Base-by-base conservation (phyloP, 768 basidiomycete genomes). In the Boletus fagicola region DNA sequence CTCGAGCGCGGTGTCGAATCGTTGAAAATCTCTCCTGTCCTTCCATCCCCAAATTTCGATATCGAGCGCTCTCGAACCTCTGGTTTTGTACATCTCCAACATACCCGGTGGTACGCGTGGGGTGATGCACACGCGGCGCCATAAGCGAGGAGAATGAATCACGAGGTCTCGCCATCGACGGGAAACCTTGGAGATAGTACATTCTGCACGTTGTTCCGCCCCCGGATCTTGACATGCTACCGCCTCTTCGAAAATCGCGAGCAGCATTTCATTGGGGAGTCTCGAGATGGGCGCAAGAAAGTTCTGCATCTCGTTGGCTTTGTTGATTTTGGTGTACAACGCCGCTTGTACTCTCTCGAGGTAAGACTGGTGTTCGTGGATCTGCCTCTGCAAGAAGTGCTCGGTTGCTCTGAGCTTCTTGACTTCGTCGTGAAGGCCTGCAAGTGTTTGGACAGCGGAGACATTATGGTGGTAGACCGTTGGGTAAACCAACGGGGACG, bases 81-180 rank as follows among this genome's bases (percentile, higher is more conserved):
- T 62, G n/a, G 58, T 49, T 48, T 60, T 66, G 55, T 69, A 69
- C 53, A 64, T 49, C 46, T 68, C 68, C 43, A 69, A 13, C 59
- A 68, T 58, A 18, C 47, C 43, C 1, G 61, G 64, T 4, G 61
- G 51, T 22, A 63, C 42, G 16, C 60, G 53, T 16, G 70, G 72
- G 3, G 57, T 61, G 38, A 71, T 49, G 55, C 54, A 68, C 43
- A 72, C 62, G 43, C 62, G 62, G 24, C 67, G 64, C 71, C 71
- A 72, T 33, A 72, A 50, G 16, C 68, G 67, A 6, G 72, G 63
- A 22, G 69, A 67, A 49, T 72, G 61, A 28, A 74, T 54, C 16
- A 65, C 65, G n/a, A 72, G 58, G 33, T 63, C 56, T 57, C 73
- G 66, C 71, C 72, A 74, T 36, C 70, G 63, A 40, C 64, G 73